Evolutionary conservation across 192 early-diverging fungal species (phyloP).

Genomic region (Coemansia asiatica): DNA sequence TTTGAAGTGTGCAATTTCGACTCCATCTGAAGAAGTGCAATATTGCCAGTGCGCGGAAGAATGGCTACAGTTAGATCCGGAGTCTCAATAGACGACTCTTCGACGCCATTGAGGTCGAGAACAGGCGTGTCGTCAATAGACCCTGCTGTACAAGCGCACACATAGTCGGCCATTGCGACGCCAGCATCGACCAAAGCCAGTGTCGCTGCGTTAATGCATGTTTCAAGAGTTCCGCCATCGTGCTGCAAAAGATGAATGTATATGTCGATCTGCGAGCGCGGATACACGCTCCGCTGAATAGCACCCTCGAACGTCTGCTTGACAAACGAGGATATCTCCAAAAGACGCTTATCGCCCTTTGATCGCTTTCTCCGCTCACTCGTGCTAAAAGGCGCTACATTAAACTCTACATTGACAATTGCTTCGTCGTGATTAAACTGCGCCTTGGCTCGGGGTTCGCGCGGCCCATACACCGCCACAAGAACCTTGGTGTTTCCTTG

Average conservation of each 20-base stretch:
- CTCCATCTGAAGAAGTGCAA: conserved; percentile 86
- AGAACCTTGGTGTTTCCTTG: conserved; percentile 95
- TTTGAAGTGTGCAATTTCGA: conserved; percentile 80
- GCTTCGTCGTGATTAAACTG: conserved; percentile 69
- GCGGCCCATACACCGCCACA: conserved; percentile 88
- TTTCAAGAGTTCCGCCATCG: conserved; percentile 82
- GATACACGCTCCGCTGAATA: conserved; percentile 69
- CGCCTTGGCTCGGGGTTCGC: conserved; percentile 67
- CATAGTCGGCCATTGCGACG: conserved; percentile 79
- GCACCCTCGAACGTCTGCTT: conserved; percentile 92
- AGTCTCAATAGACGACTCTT: conserved; percentile 78
- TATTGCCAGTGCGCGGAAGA: conserved; percentile 77
- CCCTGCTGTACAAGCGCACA: conserved; percentile 86
- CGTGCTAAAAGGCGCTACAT: conserved; percentile 86
- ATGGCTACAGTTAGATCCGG: conserved; percentile 88
- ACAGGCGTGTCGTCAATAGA: conserved; percentile 72
- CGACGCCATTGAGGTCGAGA: conserved; percentile 81
- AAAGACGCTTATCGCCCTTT: conserved; percentile 86
- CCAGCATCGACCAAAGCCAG: conserved; percentile 81
- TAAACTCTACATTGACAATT: conserved; percentile 86
- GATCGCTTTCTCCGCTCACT: conserved; percentile 80
- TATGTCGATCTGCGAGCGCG: conserved; percentile 90
- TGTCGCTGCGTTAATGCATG: conserved; percentile 82
- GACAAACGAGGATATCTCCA: conserved; percentile 83
- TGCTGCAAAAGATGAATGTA: conserved; percentile 90